Evolutionary conservation across 1,139 yeast species (phyloP).

Genomic region (Groenewaldozyma sp.): DNA sequence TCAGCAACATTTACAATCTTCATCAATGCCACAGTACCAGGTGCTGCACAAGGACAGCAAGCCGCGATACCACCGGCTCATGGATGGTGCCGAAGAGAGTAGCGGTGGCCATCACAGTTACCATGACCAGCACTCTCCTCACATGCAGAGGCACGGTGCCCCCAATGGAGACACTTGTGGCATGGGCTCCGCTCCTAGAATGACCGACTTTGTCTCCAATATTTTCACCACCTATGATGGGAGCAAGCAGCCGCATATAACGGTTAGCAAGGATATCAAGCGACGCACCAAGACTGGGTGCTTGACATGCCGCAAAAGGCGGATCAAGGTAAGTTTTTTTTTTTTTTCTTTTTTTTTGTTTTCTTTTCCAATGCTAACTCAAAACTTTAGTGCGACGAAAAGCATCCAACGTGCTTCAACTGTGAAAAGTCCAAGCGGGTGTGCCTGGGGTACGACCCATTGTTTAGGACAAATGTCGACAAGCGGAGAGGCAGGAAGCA

Average conservation of each 20-base stretch:
- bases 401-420: constrained; percentile 63
- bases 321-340: constrained; percentile 34
- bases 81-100: background rate
- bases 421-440: constrained; percentile 63
- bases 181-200: background rate
- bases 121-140: background rate
- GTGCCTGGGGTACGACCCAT: constrained; percentile 55
- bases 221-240: background rate
- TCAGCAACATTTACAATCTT: constrained; percentile 1
- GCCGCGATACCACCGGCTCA: background rate
- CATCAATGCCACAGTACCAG: constrained; percentile 4
- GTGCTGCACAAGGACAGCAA: background rate
- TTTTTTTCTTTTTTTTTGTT: background rate
- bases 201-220: background rate
- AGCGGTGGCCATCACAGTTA: background rate
- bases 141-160: background rate
- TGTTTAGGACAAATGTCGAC: constrained; percentile 20
- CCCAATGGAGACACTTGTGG: background rate
- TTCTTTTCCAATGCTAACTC: background rate
- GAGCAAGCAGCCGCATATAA: constrained; percentile 13
- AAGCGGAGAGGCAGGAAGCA: constrained; percentile 11
- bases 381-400: constrained; percentile 52
- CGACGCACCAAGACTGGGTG: constrained; percentile 65
- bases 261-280: constrained; percentile 24
- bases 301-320: constrained; percentile 59